Evolutionary conservation across 345 rosid genomes (phyloP).

Genomic region (Schrenkiella parvula): DNA sequence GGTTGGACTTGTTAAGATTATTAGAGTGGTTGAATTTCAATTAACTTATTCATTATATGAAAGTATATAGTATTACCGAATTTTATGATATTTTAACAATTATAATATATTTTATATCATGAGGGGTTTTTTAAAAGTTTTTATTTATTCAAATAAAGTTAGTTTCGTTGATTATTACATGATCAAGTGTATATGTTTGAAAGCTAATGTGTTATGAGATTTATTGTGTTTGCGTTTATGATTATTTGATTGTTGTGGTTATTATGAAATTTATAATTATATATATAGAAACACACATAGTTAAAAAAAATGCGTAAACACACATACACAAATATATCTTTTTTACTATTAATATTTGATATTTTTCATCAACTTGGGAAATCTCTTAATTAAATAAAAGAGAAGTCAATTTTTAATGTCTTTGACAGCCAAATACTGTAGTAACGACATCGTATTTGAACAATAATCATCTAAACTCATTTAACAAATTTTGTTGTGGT

Average conservation of each 20-base stretch:
- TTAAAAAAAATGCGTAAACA: no score
- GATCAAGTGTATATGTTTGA: not conserved
- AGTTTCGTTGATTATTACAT: not conserved
- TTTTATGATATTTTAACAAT: not conserved
- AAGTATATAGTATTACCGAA: not conserved
- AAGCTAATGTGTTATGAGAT: not conserved
- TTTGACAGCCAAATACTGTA: not conserved
- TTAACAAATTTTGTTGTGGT: not conserved
- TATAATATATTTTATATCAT: not conserved
- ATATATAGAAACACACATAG: no score
- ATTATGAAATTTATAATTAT: no score
- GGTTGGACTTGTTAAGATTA: constrained; percentile 12
- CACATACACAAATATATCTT: no score
- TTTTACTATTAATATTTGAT: no score
- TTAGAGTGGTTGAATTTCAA: constrained; percentile 27
- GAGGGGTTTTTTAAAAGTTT: not conserved
- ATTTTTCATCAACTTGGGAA: no score
- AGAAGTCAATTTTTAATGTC: not conserved
- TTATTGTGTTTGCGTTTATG: not conserved
- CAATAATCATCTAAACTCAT: not conserved
- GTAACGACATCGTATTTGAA: not conserved
- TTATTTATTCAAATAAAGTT: not conserved
- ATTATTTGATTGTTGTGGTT: not conserved
- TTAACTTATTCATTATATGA: not conserved
- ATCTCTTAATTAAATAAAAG: not conserved